phyloP scores from a whole-genome alignment of 2,329 filamentous ascomycete genomes.

The Fusarium coicis region DNA sequence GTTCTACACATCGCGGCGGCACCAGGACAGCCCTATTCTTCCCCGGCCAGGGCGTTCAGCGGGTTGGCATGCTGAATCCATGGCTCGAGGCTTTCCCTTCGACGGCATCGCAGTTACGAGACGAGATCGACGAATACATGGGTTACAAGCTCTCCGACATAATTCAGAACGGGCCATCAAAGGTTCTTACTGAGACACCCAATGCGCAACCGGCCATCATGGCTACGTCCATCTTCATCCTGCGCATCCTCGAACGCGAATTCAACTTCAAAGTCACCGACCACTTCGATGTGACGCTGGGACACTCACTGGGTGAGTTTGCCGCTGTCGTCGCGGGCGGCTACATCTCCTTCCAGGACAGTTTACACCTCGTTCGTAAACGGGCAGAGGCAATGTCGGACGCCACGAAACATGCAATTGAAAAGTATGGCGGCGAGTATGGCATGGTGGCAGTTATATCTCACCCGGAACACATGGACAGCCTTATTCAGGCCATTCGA shows the following conservation, averaged over 20 bases:
- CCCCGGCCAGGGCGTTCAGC: slow-evolving; percentile 86
- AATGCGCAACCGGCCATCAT: slow-evolving; percentile 97
- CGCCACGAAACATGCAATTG: slow-evolving; percentile 74
- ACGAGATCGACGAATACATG: slow-evolving; percentile 85
- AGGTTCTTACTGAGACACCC: slow-evolving; percentile 79
- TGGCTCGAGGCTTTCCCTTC: slow-evolving; percentile 89
- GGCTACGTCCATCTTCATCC: slow-evolving; percentile 90
- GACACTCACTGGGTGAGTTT: slow-evolving; percentile 94
- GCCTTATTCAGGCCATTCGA: slow-evolving; percentile 77
- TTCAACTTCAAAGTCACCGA: slow-evolving; percentile 79
- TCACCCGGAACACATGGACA: slow-evolving; percentile 78
- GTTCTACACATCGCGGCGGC: slow-evolving; percentile 50
- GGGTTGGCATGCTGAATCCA: slow-evolving; percentile 85
- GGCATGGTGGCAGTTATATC: slow-evolving; percentile 96
- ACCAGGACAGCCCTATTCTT: slow-evolving; percentile 70
- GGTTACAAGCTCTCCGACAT: slow-evolving; percentile 79
- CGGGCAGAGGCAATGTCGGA: slow-evolving; percentile 86
- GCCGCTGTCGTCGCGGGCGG: slow-evolving; percentile 88
- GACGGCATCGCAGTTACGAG: slow-evolving; percentile 79
- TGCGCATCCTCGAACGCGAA: slow-evolving; percentile 86
- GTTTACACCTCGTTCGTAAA: slow-evolving; percentile 78
- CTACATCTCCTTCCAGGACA: slow-evolving; percentile 81
- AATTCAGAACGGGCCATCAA: slow-evolving; percentile 83
- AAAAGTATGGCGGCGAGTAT: slow-evolving; percentile 80
- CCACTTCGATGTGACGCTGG: slow-evolving; percentile 83